Conservation (phyloP, 805 yeast species). For the Ogataea zsoltii region DNA sequence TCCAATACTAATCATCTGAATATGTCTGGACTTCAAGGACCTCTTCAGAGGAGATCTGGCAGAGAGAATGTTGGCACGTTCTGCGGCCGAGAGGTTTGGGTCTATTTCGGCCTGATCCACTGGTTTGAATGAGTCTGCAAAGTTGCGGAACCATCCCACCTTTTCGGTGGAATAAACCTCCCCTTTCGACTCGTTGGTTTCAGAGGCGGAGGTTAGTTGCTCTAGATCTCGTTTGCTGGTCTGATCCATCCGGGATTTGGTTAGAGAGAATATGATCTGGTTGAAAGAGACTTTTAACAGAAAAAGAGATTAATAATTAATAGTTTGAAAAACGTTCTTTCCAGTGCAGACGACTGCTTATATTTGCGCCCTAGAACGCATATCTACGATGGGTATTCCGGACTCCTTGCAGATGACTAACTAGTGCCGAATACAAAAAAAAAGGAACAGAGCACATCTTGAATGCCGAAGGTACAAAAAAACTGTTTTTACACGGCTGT, state of each 20-base stretch:
- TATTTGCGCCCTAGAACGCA: no score
- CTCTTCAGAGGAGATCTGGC: constrained; percentile 48
- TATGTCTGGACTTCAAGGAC: constrained; percentile 56
- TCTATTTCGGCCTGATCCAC: constrained; percentile 36
- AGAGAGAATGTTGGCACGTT: constrained; percentile 42
- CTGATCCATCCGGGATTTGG: no score
- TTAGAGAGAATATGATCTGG: background rate
- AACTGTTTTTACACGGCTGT: background rate
- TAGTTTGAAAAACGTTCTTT: no score
- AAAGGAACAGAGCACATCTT: background rate
- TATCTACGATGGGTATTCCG: no score
- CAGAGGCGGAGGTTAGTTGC: background rate
- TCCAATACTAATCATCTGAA: constrained; percentile 75
- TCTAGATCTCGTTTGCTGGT: background rate
- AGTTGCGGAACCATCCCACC: constrained; percentile 21
- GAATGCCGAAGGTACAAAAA: background rate
- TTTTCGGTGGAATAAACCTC: background rate
- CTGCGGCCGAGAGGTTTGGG: constrained; percentile 38
- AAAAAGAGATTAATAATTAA: no score
- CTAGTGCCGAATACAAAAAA: background rate
- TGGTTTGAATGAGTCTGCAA: constrained; percentile 26
- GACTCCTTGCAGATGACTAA: no score
- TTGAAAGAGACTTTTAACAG: no score
- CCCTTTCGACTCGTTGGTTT: background rate
- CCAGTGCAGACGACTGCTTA: no score